Evolutionary conservation across 257 asterid genomes (phyloP), one percentile per base, ranked within the genome.

Genomic region (Salvia miltiorrhiza): DNA sequence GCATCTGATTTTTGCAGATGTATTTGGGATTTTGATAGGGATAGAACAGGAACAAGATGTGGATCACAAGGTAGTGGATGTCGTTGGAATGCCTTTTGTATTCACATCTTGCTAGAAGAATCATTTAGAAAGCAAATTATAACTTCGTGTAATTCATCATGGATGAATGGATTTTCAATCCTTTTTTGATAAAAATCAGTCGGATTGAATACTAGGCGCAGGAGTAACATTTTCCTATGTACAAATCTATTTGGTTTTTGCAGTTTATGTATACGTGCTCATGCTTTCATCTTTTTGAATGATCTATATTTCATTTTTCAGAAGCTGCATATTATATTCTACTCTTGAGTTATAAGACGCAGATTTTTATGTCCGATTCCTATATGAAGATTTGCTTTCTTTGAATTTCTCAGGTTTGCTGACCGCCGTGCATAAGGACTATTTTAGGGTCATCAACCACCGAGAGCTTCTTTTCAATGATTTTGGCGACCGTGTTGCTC

Each of bases 401-500:
- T 61, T 57, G 59, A 43, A 39, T 72, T 69, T 35, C 24, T 17
- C 72, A 94, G 99, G 99, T 76, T 80, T 94, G 71, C 80, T 94
- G 75, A 94, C 96, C 32, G 96, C 99, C 10, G 84, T 93, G 37
- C 99, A 86, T 45, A 87, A 87, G 90, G 99, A 94, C 77, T 77
- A 82, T 74, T 92, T 91, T 75, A 86, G 77, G 79, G 81, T 94
- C 78, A 85, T 91, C 77, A 80, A 66, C 81, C 96, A 94, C 80
- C 82, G 80, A 30, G 97, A 87, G 73, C 73, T 94, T 81, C 97
- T 91, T 57, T 94, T 94, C 85, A 91, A 94, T 79, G 99, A 91
- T 85, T 94, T 91, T 50, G 99, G 97, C 24, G 99, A 94, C 76
- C 96, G 99, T 30, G 99, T 94, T 72, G 99, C 99, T 63, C 99